Conservation (phyloP, 306 rosid species). For the Rosa rugosa region DNA sequence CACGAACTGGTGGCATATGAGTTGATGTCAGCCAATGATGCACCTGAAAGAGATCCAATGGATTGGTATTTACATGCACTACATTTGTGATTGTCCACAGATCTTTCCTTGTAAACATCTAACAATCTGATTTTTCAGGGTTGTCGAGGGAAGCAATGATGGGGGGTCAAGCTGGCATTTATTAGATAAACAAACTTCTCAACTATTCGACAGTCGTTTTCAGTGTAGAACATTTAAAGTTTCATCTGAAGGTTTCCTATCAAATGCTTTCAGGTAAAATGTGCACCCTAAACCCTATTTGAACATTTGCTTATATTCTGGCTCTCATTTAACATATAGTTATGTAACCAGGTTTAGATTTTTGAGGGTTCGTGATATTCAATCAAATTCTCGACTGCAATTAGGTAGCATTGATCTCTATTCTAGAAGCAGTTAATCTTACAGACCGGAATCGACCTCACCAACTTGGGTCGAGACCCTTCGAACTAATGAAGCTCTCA, state of each 20-base stretch:
- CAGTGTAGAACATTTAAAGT: constrained; percentile 58
- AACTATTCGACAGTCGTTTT: constrained; percentile 61
- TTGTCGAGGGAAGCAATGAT: constrained; percentile 83
- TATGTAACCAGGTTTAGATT: constrained; percentile 65
- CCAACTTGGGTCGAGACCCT: not conserved
- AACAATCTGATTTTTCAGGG: constrained; percentile 41
- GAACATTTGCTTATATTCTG: not conserved
- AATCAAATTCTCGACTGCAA: constrained; percentile 73
- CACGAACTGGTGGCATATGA: constrained; percentile 83
- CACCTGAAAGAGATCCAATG: constrained; percentile 97
- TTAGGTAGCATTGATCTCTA: constrained; percentile 84
- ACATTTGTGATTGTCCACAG: not conserved
- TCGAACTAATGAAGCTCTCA: not conserved
- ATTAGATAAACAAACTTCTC: constrained; percentile 66
- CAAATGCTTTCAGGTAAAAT: constrained; percentile 64
- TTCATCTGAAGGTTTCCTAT: constrained; percentile 39
- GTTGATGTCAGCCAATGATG: constrained; percentile 91
- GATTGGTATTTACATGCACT: constrained; percentile 52
- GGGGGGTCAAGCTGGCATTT: constrained; percentile 69
- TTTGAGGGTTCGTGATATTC: constrained; percentile 54
- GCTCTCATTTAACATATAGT: constrained; percentile 1
- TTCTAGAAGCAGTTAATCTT: constrained; percentile 28
- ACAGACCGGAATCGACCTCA: not conserved
- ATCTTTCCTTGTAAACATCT: constrained; percentile 7
- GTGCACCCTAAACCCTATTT: not conserved